Percentiles rank a stretch among this genome's conserved stretches.
These are phyloP conservation scores for Verticillium zaregamsianum DNA, from an alignment of 2,329 filamentous ascomycete genomes.

Conservation along the genomic window DNA sequence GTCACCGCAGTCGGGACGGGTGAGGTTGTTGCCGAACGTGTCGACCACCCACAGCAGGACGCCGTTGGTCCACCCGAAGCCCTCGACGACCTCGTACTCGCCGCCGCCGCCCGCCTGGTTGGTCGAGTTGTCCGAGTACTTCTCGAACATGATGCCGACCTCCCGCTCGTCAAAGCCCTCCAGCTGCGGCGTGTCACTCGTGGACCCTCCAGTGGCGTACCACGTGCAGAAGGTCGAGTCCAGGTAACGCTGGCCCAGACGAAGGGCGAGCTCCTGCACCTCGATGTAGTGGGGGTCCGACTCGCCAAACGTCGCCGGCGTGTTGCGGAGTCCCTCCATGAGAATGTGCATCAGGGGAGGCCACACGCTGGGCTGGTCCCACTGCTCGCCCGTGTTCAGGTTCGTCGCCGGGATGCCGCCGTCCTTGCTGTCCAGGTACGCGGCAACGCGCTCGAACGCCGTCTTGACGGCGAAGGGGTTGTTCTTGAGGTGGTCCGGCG, in stretches of 20 bases:
- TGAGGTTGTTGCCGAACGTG: conserved; percentile 52
- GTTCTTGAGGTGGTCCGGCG: conserved; percentile 49
- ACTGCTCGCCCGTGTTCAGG: conserved; percentile 57
- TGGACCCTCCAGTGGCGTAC: conserved; percentile 62
- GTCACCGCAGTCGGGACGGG: conserved; percentile 51
- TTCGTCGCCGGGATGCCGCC: conserved; percentile 63
- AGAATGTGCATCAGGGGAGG: conserved; percentile 62
- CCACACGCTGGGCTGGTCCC: conserved; percentile 70
- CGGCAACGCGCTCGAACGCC: conserved; percentile 48
- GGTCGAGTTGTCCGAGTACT: conserved; percentile 58
- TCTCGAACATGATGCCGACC: conserved; percentile 65
- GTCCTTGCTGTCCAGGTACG: conserved; percentile 44
- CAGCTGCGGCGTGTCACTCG: conserved; percentile 46
- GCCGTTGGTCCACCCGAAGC: conserved; percentile 69
- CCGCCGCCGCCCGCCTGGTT: conserved; percentile 61
- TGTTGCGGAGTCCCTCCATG: conserved; percentile 58
- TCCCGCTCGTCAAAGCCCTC: conserved; percentile 36
- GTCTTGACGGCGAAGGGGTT: conserved; percentile 54
- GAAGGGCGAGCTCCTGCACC: conserved; percentile 51
- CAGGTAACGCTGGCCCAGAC: conserved; percentile 60
- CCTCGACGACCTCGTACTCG: conserved; percentile 66
- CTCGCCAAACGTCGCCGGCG: conserved; percentile 49
- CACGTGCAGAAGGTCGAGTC: conserved; percentile 68
- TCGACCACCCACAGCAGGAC: conserved; percentile 64
- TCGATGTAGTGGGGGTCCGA: conserved; percentile 50